Percentiles rank a stretch among this genome's conserved stretches.
Evolutionary conservation across 2,329 filamentous ascomycete species (phyloP).

Genomic region (Cercospora brassicicola): DNA sequence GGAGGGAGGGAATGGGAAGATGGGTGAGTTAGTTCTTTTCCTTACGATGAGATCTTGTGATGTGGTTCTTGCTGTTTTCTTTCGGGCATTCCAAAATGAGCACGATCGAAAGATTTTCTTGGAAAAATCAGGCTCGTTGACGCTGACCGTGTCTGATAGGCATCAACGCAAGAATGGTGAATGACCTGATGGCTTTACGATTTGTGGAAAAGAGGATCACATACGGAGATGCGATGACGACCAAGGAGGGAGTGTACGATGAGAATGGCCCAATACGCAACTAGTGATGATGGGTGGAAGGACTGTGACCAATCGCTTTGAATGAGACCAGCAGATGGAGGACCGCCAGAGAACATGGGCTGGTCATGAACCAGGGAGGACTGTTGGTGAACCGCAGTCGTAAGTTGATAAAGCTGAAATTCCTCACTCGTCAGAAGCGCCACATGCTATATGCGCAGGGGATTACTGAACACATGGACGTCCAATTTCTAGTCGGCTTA

Average conservation of each 20-base stretch:
- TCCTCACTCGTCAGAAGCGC: background rate
- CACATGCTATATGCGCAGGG: background rate
- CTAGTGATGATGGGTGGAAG: background rate
- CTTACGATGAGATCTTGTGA: too few relatives aligned
- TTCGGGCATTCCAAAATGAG: too few relatives aligned
- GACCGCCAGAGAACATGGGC: too few relatives aligned
- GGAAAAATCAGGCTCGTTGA: background rate
- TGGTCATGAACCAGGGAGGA: too few relatives aligned
- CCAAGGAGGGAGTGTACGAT: conserved; percentile 6
- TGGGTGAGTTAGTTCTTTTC: background rate
- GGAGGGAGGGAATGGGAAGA: background rate
- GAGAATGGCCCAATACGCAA: conserved; percentile 7
- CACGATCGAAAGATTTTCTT: background rate
- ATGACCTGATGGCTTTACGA: background rate
- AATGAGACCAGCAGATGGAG: background rate
- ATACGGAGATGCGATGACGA: background rate
- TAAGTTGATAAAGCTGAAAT: background rate
- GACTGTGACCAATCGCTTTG: background rate
- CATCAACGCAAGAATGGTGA: conserved; percentile 13
- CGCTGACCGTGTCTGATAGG: background rate
- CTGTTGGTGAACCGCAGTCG: too few relatives aligned
- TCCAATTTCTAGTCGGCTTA: background rate
- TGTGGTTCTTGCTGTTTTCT: too few relatives aligned
- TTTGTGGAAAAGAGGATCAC: conserved; percentile 11
- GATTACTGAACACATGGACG: background rate